Evolutionary conservation across 2,329 filamentous ascomycete species (phyloP).

Genomic region (Calonectria ilicicola): DNA sequence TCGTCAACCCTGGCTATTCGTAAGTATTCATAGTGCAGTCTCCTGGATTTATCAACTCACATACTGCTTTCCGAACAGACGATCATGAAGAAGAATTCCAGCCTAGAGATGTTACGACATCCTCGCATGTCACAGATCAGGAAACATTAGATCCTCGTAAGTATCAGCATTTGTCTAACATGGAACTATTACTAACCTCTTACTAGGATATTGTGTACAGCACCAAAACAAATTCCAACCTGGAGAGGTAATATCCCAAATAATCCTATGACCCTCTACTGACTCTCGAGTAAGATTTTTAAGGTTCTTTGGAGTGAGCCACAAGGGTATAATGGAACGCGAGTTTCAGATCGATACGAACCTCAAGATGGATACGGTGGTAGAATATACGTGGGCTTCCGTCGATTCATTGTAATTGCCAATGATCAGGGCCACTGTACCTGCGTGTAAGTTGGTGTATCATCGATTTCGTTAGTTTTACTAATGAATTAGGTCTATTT

Average conservation of each 20-base stretch:
- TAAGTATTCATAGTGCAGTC: too few relatives aligned
- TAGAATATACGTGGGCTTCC: conserved; percentile 61
- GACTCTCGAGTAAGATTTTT: conserved; percentile 56
- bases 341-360: too few relatives aligned
- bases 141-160: conserved; percentile 53
- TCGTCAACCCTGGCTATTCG: too few relatives aligned
- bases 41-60: too few relatives aligned
- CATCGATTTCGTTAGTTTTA: not conserved
- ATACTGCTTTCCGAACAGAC: too few relatives aligned
- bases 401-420: conserved; percentile 66
- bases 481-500: conserved; percentile 59
- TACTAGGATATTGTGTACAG: conserved; percentile 56
- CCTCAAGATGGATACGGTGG: conserved; percentile 13
- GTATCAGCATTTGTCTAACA: conserved; percentile 5
- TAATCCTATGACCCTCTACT: not conserved
- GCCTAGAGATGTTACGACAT: too few relatives aligned
- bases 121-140: not conserved
- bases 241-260: conserved; percentile 51
- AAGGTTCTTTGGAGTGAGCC: conserved; percentile 57
- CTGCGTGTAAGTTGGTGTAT: conserved; percentile 62
- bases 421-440: conserved; percentile 65
- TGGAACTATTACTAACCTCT: conserved; percentile 17
- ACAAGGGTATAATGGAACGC: too few relatives aligned
- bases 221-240: conserved; percentile 53
- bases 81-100: too few relatives aligned